A percentile compares a stretch with the other conserved stretches of the same genome.
Conservation (phyloP, 192 early-diverging fungal genomes). For the Coemansia sp. region DNA sequence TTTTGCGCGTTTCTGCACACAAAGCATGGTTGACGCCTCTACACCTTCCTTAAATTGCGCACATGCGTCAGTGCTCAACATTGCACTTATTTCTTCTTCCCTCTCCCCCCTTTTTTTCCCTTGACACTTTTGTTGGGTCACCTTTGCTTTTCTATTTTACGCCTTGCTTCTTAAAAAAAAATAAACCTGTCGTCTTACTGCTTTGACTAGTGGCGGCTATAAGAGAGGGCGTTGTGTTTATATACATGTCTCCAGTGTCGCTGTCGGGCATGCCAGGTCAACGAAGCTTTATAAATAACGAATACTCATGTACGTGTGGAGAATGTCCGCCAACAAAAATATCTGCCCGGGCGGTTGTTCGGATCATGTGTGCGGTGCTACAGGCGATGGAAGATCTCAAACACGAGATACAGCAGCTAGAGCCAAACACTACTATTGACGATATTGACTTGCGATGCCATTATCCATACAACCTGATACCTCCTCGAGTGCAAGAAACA, state of each 20-base stretch:
- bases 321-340: constrained; percentile 26
- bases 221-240: too few species aligned
- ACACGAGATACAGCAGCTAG: constrained; percentile 18
- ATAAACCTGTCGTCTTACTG: too few species aligned
- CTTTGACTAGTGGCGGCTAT: too few species aligned
- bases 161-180: background rate
- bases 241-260: constrained; percentile 2
- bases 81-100: background rate
- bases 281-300: background rate
- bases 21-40: constrained; percentile 3
- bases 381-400: constrained; percentile 44
- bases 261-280: constrained; percentile 2
- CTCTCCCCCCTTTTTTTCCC: background rate
- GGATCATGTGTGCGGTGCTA: constrained; percentile 36
- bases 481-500: constrained; percentile 20
- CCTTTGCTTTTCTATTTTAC: background rate
- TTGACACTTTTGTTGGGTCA: background rate
- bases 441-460: constrained; percentile 15
- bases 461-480: constrained; percentile 49
- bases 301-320: constrained; percentile 26
- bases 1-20: background rate
- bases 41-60: background rate
- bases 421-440: constrained; percentile 13
- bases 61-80: constrained; percentile 3
- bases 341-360: constrained; percentile 18